These are phyloP conservation scores for Malus hybrid DNA, from an alignment of 331 rosid genomes.

Conservation along the genomic window DNA sequence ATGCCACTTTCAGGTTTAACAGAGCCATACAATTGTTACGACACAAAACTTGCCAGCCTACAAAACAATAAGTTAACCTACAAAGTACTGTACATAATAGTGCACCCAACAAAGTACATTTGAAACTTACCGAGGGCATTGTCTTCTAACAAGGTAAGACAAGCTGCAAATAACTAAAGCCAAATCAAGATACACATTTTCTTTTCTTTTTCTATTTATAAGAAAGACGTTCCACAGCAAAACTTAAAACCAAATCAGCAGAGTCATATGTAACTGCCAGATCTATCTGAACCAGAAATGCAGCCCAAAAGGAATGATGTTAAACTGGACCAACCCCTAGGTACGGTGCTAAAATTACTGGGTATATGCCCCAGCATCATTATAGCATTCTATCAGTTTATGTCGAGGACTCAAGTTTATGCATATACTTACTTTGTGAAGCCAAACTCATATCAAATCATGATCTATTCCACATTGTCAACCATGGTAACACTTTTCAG, in stretches of 20 bases:
- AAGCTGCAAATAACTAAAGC: neutral
- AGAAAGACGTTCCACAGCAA: neutral
- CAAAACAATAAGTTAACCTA: neutral
- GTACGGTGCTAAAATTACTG: neutral
- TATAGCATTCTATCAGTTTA: neutral
- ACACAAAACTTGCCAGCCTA: neutral
- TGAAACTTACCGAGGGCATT: neutral
- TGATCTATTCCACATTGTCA: neutral
- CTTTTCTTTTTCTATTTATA: neutral
- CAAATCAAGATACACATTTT: neutral
- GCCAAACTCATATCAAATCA: neutral
- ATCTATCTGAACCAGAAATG: neutral
- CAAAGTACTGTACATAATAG: neutral
- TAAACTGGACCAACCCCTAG: neutral
- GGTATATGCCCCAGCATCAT: neutral
- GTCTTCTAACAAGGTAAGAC: neutral
- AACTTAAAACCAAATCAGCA: neutral
- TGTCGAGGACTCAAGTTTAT: neutral
- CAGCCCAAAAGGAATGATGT: neutral
- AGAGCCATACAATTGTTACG: neutral
- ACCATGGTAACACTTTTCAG: neutral
- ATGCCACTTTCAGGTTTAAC: neutral
- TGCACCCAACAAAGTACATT: neutral
- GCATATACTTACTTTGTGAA: neutral
- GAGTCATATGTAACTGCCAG: neutral